Conservation (phyloP, 1,284 basidiomycete species). For the Heterobasidion irregulare region DNA sequence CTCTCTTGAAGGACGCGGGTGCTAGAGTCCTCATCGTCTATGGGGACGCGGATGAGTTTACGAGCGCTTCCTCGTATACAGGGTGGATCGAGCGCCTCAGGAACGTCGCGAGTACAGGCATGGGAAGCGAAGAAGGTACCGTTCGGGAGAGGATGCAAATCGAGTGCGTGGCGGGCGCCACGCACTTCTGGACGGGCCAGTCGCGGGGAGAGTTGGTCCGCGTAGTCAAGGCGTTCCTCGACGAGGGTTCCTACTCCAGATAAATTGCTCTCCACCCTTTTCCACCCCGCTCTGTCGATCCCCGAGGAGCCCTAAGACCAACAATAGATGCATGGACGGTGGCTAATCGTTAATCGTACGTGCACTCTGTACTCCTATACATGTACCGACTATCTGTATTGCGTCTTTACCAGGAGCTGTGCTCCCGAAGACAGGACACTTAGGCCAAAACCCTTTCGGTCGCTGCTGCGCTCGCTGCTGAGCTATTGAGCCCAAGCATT, state of each 20-base stretch:
- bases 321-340: no score
- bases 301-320: no score
- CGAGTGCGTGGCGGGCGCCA: constrained; percentile 28
- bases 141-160: constrained; percentile 15
- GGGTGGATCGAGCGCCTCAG: constrained; percentile 41
- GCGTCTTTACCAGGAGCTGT: no score
- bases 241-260: background rate
- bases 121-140: background rate
- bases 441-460: no score
- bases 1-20: constrained; percentile 32
- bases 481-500: no score
- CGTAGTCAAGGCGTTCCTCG: constrained; percentile 12
- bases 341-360: no score
- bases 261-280: background rate
- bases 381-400: no score
- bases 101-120: background rate
- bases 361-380: no score
- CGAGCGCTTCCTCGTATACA: constrained; percentile 42
- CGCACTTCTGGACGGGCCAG: constrained; percentile 36
- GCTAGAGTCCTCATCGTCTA: constrained; percentile 55
- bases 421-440: no score
- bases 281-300: background rate
- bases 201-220: constrained; percentile 9
- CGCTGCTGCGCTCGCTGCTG: no score
- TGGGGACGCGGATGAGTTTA: constrained; percentile 71